Percentiles rank a stretch among this genome's conserved stretches.
Evolutionary conservation across 2,329 filamentous ascomycete genomes (phyloP).

Genomic region (Clarireedia paspali): DNA sequence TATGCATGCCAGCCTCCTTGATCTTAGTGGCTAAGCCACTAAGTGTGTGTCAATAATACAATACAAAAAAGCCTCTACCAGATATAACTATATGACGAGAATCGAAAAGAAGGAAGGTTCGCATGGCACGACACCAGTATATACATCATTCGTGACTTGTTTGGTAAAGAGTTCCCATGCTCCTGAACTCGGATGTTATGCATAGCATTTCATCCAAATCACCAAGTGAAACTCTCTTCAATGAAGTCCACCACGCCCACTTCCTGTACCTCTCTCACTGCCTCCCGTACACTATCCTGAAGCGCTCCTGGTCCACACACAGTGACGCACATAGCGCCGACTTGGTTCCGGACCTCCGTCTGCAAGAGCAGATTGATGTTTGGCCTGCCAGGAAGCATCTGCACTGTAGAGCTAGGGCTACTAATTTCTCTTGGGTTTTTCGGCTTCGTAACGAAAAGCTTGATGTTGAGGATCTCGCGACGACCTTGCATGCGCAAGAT

Average conservation of each 20-base stretch:
- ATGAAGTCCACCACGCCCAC: constrained; percentile 61
- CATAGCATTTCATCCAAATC: background rate
- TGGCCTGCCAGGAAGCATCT: constrained; percentile 86
- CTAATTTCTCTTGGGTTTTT: constrained; percentile 70
- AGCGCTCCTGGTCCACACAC: constrained; percentile 70
- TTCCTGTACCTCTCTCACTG: constrained; percentile 57
- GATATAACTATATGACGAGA: background rate
- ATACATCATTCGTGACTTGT: too few species aligned
- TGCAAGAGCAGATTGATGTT: constrained; percentile 72
- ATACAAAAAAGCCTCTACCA: background rate
- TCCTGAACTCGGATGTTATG: background rate
- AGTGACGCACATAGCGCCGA: constrained; percentile 82
- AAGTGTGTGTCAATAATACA: background rate
- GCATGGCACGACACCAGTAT: too few species aligned
- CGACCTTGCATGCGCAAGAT: constrained; percentile 73
- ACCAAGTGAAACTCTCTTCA: constrained; percentile 65
- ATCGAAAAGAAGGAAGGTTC: background rate
- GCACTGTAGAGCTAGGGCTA: constrained; percentile 69
- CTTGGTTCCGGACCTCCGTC: constrained; percentile 72
- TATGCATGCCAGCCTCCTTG: background rate
- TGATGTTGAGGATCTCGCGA: constrained; percentile 74
- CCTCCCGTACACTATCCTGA: constrained; percentile 66
- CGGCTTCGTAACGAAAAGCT: constrained; percentile 85
- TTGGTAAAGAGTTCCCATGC: too few species aligned
- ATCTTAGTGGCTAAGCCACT: background rate